These are phyloP conservation scores for Elongisporangium undulatum DNA, from an alignment of 352 stramenopile species.

Conservation along the genomic window DNA sequence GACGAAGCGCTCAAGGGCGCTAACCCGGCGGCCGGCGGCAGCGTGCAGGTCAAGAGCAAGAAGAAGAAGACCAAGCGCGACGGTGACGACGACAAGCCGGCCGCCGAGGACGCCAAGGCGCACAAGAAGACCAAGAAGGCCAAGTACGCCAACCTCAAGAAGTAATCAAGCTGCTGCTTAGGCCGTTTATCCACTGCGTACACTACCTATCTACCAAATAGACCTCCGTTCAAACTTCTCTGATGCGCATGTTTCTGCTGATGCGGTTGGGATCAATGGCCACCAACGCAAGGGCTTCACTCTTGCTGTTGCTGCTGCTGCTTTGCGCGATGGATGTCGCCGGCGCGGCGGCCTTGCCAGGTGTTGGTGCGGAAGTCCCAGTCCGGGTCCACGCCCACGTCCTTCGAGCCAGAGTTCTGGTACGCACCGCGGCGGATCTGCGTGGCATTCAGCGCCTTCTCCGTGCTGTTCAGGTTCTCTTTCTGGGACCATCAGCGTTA, in stretches of 20 bases:
- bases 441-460: conserved; percentile 57
- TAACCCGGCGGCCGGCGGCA: conserved; percentile 27
- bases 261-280: conserved; percentile 1
- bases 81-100: conserved; percentile 37
- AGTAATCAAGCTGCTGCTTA: conserved; percentile 11
- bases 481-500: conserved; percentile 14
- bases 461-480: conserved; percentile 53
- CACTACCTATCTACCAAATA: conserved; percentile 1
- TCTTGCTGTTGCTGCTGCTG: conserved; percentile 7
- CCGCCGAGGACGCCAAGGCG: conserved; percentile 27
- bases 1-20: conserved; percentile 48
- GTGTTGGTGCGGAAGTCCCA: conserved; percentile 74
- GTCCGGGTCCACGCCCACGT: conserved; percentile 77
- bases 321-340: conserved; percentile 19
- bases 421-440: conserved; percentile 81
- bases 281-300: neutral
- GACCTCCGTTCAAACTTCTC: neutral
- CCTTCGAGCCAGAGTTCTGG: conserved; percentile 73
- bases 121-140: conserved; percentile 54
- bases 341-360: conserved; percentile 46
- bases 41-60: conserved; percentile 88
- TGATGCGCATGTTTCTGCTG: neutral
- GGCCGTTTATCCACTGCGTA: neutral
- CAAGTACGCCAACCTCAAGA: conserved; percentile 78
- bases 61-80: conserved; percentile 50